phyloP scores from a whole-genome alignment of 176 grass and related monocot species.

The Oryza meridionalis region DNA sequence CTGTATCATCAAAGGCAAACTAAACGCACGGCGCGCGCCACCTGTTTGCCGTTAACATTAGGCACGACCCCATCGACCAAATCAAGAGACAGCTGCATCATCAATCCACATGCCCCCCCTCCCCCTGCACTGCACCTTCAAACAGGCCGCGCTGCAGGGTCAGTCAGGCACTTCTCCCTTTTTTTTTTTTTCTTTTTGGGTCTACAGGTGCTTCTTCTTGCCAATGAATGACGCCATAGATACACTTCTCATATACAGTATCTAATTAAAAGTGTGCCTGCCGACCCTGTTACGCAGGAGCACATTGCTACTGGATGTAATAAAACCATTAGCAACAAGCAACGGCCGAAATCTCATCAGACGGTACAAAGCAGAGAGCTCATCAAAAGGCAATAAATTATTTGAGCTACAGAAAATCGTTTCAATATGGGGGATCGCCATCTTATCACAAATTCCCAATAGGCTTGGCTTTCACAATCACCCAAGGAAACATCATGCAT shows the following conservation, averaged over 20 bases:
- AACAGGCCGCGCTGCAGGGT: no score
- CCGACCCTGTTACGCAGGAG: no score
- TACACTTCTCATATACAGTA: no score
- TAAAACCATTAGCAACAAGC: background rate
- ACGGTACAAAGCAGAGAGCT: background rate
- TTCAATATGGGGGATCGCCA: background rate
- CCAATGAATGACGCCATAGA: no score
- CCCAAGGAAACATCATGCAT: background rate
- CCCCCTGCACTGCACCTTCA: no score
- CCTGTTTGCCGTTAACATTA: background rate
- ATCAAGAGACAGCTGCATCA: background rate
- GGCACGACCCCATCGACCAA: background rate
- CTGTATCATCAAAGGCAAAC: no score
- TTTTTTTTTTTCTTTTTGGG: no score
- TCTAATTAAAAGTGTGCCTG: no score
- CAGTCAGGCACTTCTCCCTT: no score
- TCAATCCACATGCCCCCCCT: no score
- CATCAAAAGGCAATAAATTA: background rate
- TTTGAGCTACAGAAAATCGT: background rate
- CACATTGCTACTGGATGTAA: no score
- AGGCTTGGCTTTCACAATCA: background rate
- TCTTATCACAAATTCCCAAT: background rate
- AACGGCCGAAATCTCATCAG: background rate
- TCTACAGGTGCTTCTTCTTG: no score
- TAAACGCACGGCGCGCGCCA: background rate